These are phyloP conservation scores for Fusarium veterinarium DNA, from an alignment of 2,329 filamentous ascomycete genomes.

Conservation along the genomic window DNA sequence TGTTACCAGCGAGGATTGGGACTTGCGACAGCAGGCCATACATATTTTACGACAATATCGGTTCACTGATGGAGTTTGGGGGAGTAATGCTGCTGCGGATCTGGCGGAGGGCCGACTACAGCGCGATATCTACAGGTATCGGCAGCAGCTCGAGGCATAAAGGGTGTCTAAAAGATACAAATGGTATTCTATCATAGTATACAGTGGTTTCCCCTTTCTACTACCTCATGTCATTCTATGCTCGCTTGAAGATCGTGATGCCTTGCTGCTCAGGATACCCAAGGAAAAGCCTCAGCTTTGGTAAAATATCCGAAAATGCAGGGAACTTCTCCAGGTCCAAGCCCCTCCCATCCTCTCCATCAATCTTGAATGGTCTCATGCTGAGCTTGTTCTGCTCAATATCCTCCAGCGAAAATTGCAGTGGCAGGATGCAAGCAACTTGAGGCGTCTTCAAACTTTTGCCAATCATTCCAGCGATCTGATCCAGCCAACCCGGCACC, in stretches of 20 bases:
- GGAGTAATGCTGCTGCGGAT: neutral
- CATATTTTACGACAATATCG: neutral
- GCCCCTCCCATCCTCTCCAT: neutral
- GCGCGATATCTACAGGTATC: neutral
- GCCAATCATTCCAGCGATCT: neutral
- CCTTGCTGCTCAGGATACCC: neutral
- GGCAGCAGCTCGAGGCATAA: neutral
- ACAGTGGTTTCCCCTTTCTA: accelerated
- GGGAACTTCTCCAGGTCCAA: constrained; percentile 3
- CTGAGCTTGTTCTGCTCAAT: neutral
- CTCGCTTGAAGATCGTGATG: neutral
- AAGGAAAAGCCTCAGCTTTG: neutral
- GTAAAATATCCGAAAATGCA: neutral
- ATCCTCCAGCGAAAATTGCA: neutral
- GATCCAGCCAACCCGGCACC: neutral
- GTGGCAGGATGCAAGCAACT: constrained; percentile 8
- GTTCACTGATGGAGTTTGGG: neutral
- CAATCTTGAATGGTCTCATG: neutral
- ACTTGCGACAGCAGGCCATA: neutral
- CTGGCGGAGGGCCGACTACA: neutral
- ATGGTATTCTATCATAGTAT: no score
- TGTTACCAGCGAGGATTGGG: neutral
- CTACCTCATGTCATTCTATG: accelerated
- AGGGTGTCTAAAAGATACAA: accelerated
- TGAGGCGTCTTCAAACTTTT: neutral